Percentiles rank a stretch among this genome's conserved stretches.
Evolutionary conservation across 208 protist genomes (phyloP).

Genomic region (Novymonas esmeraldas): DNA sequence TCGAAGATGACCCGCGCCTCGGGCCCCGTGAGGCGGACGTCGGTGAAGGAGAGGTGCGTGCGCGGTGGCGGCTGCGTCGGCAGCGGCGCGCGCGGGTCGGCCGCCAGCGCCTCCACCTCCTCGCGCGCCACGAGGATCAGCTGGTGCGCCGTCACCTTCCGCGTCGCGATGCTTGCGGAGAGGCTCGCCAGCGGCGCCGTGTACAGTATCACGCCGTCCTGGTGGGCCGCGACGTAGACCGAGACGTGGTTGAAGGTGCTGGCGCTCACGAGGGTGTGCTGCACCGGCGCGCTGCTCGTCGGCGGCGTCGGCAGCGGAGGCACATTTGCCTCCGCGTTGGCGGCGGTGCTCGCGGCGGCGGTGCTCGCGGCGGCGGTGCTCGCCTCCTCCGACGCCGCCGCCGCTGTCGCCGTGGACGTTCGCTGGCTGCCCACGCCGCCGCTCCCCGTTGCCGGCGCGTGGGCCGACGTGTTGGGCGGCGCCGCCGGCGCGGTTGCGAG

Average conservation of each 20-base stretch:
- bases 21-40: slow-evolving; percentile 17
- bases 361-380: neutral
- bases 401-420: neutral
- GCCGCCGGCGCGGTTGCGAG: slow-evolving; percentile 13
- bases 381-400: neutral
- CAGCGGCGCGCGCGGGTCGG: slow-evolving; percentile 6
- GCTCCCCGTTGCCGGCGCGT: slow-evolving; percentile 2
- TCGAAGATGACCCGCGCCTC: slow-evolving; percentile 31
- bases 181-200: slow-evolving; percentile 68
- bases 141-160: slow-evolving; percentile 77
- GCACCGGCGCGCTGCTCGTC: slow-evolving; percentile 46
- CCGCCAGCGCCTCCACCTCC: slow-evolving; percentile 32
- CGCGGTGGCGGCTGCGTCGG: slow-evolving; percentile 11
- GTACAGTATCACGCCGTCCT: slow-evolving; percentile 62
- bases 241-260: slow-evolving; percentile 85
- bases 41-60: slow-evolving; percentile 18
- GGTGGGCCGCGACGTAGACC: slow-evolving; percentile 69
- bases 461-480: neutral
- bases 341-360: neutral
- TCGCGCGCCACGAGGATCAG: slow-evolving; percentile 59
- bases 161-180: slow-evolving; percentile 57
- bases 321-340: slow-evolving; percentile 30
- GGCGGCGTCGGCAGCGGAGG: slow-evolving; percentile 34
- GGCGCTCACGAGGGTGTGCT: slow-evolving; percentile 74
- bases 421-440: neutral